Percentiles rank a stretch among this genome's conserved stretches.
Evolutionary conservation across 305 asterid genomes (phyloP).

Genomic region (Fraxinus floribunda): DNA sequence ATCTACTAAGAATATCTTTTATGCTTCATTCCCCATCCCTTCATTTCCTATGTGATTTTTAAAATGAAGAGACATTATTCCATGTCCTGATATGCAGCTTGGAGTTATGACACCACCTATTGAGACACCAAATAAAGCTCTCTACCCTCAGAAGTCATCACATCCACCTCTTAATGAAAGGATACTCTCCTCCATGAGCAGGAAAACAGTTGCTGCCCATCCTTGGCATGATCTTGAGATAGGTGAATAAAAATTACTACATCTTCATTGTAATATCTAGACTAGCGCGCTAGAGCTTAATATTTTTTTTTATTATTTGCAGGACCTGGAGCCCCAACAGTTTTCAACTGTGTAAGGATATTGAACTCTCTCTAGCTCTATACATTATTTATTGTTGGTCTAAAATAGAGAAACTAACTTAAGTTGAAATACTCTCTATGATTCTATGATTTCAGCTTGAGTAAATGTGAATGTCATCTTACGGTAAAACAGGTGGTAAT

Average conservation of each 20-base stretch:
- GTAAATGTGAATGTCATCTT: neutral
- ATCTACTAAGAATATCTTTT: neutral
- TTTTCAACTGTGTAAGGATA: slow-evolving; percentile 83
- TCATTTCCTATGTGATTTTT: neutral
- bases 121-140: slow-evolving; percentile 42
- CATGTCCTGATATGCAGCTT: slow-evolving; percentile 24
- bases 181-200: slow-evolving; percentile 76
- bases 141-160: slow-evolving; percentile 32
- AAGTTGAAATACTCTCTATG: neutral
- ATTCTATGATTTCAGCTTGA: slow-evolving; percentile 7
- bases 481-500: neutral
- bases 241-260: slow-evolving; percentile 41
- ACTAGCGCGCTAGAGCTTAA: neutral
- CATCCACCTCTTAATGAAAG: slow-evolving; percentile 80
- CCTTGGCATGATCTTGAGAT: slow-evolving; percentile 99
- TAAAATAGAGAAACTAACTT: slow-evolving; percentile 10
- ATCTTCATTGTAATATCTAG: neutral
- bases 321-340: slow-evolving; percentile 87
- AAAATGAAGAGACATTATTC: neutral
- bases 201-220: slow-evolving; percentile 90
- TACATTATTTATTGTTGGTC: neutral
- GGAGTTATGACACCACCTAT: slow-evolving; percentile 59
- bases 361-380: slow-evolving; percentile 10
- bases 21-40: neutral
- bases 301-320: slow-evolving; percentile 35